Conservation (phyloP, 192 early-diverging fungal genomes). For the Coemansia erecta region DNA sequence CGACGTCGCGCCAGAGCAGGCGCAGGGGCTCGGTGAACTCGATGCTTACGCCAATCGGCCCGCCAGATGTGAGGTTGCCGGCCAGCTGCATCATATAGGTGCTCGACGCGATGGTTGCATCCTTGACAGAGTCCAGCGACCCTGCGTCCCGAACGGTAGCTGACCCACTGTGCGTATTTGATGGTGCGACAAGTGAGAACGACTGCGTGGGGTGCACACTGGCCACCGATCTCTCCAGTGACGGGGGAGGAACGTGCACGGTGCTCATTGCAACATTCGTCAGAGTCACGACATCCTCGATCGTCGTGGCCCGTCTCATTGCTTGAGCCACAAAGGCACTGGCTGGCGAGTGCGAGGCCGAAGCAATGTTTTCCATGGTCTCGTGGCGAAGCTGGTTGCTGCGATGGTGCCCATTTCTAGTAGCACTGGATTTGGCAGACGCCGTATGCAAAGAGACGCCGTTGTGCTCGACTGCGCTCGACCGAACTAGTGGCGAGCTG, state of each 20-base stretch:
- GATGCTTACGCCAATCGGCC: slow-evolving; percentile 39
- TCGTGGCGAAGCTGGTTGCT: neutral
- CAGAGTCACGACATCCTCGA: slow-evolving; percentile 15
- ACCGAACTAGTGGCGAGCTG: neutral
- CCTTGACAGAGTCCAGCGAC: slow-evolving; percentile 11
- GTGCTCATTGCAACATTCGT: slow-evolving; percentile 14
- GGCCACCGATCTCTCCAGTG: neutral
- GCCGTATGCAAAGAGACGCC: neutral
- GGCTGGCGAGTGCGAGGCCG: neutral
- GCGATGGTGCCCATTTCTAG: neutral
- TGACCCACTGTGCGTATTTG: no score
- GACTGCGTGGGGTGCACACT: neutral
- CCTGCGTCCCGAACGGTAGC: no score
- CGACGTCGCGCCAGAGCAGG: slow-evolving; percentile 35
- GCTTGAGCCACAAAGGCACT: neutral
- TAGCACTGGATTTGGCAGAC: neutral
- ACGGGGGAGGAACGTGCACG: slow-evolving; percentile 9
- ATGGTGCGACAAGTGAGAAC: neutral
- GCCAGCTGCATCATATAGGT: slow-evolving; percentile 36
- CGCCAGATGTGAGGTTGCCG: slow-evolving; percentile 38
- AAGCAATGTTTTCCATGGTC: neutral
- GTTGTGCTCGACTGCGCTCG: neutral
- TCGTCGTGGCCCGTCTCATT: neutral
- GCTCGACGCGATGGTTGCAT: neutral
- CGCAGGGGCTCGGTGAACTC: slow-evolving; percentile 47